Percentiles rank a stretch among this genome's conserved stretches.
These are phyloP conservation scores for Annulohypoxylon stygium DNA, from an alignment of 495 filamentous ascomycete genomes.

Conservation along the genomic window DNA sequence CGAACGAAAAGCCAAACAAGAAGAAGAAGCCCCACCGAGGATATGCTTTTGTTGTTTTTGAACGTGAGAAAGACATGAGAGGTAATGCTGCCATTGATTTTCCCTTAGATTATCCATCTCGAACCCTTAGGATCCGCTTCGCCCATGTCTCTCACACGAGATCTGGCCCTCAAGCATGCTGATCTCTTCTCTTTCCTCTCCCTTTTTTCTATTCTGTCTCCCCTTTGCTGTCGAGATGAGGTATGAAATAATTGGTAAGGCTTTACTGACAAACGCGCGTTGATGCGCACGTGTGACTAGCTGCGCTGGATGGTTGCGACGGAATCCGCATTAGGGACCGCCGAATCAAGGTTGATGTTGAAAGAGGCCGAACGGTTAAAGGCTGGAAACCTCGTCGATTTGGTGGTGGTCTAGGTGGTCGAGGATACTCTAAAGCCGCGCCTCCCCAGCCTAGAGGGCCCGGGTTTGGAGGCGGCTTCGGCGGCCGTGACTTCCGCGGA, in stretches of 20 bases:
- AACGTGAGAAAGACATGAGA: conserved; percentile 99
- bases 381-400: conserved; percentile 94
- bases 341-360: conserved; percentile 93
- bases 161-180: conserved; percentile 70
- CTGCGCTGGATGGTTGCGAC: conserved; percentile 74
- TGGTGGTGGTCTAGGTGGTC: conserved; percentile 91
- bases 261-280: conserved; percentile 69
- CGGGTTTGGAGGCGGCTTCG: conserved; percentile 74
- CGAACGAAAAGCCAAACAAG: conserved; percentile 76
- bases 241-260: conserved; percentile 62
- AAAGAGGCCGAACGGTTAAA: conserved; percentile 93
- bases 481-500: conserved; percentile 68
- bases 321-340: conserved; percentile 93
- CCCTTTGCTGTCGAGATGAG: conserved; percentile 47
- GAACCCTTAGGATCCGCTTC: conserved; percentile 54
- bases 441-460: conserved; percentile 82
- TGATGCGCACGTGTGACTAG: conserved; percentile 66
- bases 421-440: conserved; percentile 89
- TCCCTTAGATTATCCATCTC: conserved; percentile 51
- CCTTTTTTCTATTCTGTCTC: conserved; percentile 30
- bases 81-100: conserved; percentile 73
- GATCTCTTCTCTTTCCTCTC: conserved; percentile 50
- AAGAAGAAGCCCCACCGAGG: conserved; percentile 88
- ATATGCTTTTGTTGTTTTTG: conserved; percentile 97
- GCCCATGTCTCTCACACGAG: conserved; percentile 53